Conservation (phyloP, 768 basidiomycete genomes). For the Albatrellus ellisii region DNA sequence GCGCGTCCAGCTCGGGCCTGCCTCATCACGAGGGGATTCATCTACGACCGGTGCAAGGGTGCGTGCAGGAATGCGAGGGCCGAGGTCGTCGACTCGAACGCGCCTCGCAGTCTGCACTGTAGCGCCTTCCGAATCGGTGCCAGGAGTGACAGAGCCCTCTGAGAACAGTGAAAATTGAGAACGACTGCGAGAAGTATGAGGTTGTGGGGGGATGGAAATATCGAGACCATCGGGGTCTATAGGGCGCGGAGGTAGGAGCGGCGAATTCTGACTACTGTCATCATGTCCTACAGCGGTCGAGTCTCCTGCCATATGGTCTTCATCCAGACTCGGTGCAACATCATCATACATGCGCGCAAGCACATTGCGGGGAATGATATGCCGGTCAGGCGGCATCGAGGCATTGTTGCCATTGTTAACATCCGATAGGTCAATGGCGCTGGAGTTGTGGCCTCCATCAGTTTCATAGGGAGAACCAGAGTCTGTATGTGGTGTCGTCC, state of each 20-base stretch:
- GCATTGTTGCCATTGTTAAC: neutral
- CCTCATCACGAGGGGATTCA: slow-evolving; percentile 6
- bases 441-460: no score
- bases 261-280: slow-evolving; percentile 7
- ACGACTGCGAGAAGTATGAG: slow-evolving; percentile 1
- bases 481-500: no score
- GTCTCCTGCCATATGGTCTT: no score
- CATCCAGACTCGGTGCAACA: neutral
- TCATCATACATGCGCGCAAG: neutral
- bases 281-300: no score
- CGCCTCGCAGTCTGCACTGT: slow-evolving; percentile 39
- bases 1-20: slow-evolving; percentile 10
- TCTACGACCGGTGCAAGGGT: slow-evolving; percentile 6
- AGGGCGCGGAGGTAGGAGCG: slow-evolving; percentile 9
- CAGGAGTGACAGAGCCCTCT: slow-evolving; percentile 19
- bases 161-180: slow-evolving; percentile 15
- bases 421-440: neutral
- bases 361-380: slow-evolving; percentile 8
- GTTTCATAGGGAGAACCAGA: no score
- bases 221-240: slow-evolving; percentile 3
- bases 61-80: slow-evolving; percentile 9
- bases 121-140: slow-evolving; percentile 22
- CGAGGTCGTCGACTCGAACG: slow-evolving; percentile 25
- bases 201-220: no score
- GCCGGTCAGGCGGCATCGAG: neutral